Conservation (phyloP, 441 rosid genomes). For the Arabidopsis hybrid region DNA sequence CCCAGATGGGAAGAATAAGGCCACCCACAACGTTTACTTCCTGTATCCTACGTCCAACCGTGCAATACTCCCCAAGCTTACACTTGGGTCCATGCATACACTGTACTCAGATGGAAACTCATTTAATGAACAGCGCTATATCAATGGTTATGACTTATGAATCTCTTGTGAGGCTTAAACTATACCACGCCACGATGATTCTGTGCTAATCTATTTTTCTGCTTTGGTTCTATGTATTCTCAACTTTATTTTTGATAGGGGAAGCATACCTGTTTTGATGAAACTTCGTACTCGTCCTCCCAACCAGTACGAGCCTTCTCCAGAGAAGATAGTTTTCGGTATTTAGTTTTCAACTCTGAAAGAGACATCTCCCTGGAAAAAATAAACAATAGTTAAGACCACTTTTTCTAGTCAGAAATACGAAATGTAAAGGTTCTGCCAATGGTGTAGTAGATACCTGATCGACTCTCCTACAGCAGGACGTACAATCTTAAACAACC, state of each 20-base stretch:
- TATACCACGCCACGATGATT: not conserved
- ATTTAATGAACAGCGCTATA: not conserved
- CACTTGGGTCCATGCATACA: slow-evolving; percentile 99
- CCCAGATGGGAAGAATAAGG: slow-evolving; percentile 98
- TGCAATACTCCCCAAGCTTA: slow-evolving; percentile 87
- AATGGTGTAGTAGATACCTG: slow-evolving; percentile 58
- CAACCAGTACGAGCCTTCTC: slow-evolving; percentile 87
- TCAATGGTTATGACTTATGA: not conserved
- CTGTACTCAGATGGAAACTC: slow-evolving; percentile 51
- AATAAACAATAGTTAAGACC: slow-evolving; percentile 6
- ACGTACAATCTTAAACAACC: slow-evolving; percentile 87
- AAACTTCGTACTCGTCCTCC: slow-evolving; percentile 96
- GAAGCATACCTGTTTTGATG: slow-evolving; percentile 87
- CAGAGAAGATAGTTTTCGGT: slow-evolving; percentile 72
- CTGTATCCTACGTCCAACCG: slow-evolving; percentile 93
- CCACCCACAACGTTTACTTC: slow-evolving; percentile 98
- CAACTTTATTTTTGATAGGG: not conserved
- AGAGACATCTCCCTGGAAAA: slow-evolving; percentile 87
- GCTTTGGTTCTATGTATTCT: slow-evolving; percentile 13
- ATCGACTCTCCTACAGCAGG: slow-evolving; percentile 98
- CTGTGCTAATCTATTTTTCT: slow-evolving; percentile 15
- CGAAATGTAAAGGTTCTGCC: slow-evolving; percentile 17
- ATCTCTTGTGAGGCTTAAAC: slow-evolving; percentile 7
- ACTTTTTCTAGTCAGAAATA: slow-evolving; percentile 20
- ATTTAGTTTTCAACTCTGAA: slow-evolving; percentile 84